Evolutionary conservation across 176 grass and related monocot species (phyloP).

Genomic region (Triticum timopheevii): DNA sequence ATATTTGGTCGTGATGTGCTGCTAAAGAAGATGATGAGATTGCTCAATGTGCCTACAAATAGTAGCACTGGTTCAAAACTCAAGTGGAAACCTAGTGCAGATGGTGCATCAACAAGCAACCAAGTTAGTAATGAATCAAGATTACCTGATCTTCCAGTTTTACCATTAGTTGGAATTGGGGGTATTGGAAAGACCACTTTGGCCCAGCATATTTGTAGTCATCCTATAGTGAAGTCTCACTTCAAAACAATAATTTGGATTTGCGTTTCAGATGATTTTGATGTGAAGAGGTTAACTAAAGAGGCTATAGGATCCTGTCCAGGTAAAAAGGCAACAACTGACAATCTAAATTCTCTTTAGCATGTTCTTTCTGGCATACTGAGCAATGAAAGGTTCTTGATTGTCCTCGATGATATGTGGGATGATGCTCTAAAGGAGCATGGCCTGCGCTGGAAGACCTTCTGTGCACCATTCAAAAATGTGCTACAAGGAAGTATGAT

Average conservation of each 20-base stretch:
- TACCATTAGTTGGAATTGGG: background rate
- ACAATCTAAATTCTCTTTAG: background rate
- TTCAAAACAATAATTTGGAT: constrained; percentile 23
- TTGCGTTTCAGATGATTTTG: constrained; percentile 29
- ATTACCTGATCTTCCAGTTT: background rate
- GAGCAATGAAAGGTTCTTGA: background rate
- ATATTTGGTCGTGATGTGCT: background rate
- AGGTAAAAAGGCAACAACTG: background rate
- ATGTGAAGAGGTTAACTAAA: constrained; percentile 30
- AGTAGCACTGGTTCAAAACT: rapidly evolving
- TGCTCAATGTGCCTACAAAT: background rate
- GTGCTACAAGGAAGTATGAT: background rate
- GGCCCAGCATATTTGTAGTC: background rate
- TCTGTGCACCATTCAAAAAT: constrained; percentile 6
- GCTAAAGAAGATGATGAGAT: background rate
- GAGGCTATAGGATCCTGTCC: background rate
- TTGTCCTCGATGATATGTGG: constrained; percentile 37
- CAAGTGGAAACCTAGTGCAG: too few relatives aligned
- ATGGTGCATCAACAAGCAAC: too few relatives aligned
- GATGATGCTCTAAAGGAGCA: background rate
- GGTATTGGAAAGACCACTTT: background rate
- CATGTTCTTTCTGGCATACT: background rate
- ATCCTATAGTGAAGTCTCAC: background rate
- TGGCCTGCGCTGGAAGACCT: background rate
- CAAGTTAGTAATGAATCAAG: background rate